phyloP scores from a whole-genome alignment of 805 yeast species.

The Teunomyces panamensis region DNA sequence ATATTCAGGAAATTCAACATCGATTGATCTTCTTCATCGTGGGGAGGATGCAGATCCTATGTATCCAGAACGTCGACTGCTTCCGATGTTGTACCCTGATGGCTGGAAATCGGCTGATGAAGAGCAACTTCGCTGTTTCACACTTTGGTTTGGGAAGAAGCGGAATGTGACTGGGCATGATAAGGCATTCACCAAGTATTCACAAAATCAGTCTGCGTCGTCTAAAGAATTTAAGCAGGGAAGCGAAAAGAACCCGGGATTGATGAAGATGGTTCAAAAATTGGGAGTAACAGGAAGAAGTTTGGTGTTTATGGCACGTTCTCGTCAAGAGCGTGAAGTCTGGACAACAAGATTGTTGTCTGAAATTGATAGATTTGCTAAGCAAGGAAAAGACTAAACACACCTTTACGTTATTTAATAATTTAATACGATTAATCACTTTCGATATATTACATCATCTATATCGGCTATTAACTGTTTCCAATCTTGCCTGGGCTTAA shows the following conservation, averaged over 20 bases:
- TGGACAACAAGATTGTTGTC: conserved; percentile 61
- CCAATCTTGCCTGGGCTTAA: conserved; percentile 11
- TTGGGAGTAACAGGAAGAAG: conserved; percentile 67
- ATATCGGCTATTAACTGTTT: conserved; percentile 15
- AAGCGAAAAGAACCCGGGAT: conserved; percentile 36
- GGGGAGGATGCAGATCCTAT: conserved; percentile 45
- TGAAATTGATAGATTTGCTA: conserved; percentile 44
- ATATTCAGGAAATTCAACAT: conserved; percentile 66
- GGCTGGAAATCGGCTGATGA: conserved; percentile 85
- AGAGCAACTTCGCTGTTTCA: conserved; percentile 72
- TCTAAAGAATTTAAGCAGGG: conserved; percentile 1
- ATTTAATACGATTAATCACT: neutral
- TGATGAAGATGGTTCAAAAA: conserved; percentile 45
- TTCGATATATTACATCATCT: conserved; percentile 11
- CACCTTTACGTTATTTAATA: neutral
- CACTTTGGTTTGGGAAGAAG: conserved; percentile 78
- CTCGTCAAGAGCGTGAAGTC: conserved; percentile 75
- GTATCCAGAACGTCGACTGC: conserved; percentile 52
- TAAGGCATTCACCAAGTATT: conserved; percentile 10
- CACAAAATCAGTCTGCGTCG: conserved; percentile 2
- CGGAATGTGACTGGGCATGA: conserved; percentile 33
- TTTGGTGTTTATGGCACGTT: conserved; percentile 75
- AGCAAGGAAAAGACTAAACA: neutral
- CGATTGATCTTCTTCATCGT: conserved; percentile 50
- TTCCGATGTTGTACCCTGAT: conserved; percentile 74